Evolutionary conservation across 2,329 filamentous ascomycete genomes (phyloP).

Genomic region (Monosporascus sp.): DNA sequence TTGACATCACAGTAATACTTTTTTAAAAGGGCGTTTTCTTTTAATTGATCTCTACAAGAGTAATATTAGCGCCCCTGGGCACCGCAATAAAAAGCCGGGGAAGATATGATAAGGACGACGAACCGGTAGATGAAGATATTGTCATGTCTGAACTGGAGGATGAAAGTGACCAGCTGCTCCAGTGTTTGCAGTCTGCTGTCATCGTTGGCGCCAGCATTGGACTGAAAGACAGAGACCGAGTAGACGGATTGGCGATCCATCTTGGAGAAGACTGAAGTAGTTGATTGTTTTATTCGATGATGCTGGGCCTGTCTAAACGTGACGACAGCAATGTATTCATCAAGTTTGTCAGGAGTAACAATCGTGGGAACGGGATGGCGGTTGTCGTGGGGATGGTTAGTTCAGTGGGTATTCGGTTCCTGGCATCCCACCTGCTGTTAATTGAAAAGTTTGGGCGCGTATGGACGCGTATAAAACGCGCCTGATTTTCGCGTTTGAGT

Average conservation of each 20-base stretch:
- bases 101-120: slow-evolving; percentile 10
- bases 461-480: background rate
- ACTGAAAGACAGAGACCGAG: slow-evolving; percentile 73
- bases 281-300: no score
- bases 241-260: slow-evolving; percentile 92
- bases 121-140: slow-evolving; percentile 94
- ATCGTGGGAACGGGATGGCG: background rate
- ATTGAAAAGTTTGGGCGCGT: background rate
- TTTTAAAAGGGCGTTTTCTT: slow-evolving; percentile 89
- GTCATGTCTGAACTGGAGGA: slow-evolving; percentile 89
- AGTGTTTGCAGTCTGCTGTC: slow-evolving; percentile 70
- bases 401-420: background rate
- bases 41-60: slow-evolving; percentile 73
- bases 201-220: slow-evolving; percentile 58
- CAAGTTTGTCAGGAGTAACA: background rate
- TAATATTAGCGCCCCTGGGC: slow-evolving; percentile 21
- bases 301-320: no score
- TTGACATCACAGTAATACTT: slow-evolving; percentile 96
- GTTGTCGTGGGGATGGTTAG: background rate
- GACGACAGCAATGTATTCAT: no score
- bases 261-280: slow-evolving; percentile 10
- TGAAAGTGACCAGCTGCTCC: slow-evolving; percentile 78
- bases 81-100: background rate
- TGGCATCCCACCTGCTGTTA: background rate
- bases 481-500: background rate